A percentile compares a stretch with the other conserved stretches of the same genome.
Evolutionary conservation across 2,329 filamentous ascomycete species (phyloP).

Genomic region (Hymenoscyphus occultus): DNA sequence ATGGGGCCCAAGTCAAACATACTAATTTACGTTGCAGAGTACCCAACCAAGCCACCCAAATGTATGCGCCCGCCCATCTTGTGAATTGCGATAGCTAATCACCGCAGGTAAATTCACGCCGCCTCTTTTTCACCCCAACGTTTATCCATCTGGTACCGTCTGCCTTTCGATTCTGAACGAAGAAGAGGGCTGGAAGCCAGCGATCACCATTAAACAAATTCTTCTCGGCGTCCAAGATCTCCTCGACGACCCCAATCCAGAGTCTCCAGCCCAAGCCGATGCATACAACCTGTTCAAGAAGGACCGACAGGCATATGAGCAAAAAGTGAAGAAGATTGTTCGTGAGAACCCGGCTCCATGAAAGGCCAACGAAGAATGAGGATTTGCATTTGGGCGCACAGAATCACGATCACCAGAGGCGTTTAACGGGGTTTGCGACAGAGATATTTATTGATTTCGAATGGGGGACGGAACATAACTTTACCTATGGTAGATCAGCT

Average conservation of each 20-base stretch:
- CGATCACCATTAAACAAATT: slow-evolving; percentile 98
- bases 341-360: slow-evolving; percentile 81
- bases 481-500: slow-evolving; percentile 9
- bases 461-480: not conserved
- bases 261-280: slow-evolving; percentile 93
- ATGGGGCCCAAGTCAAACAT: slow-evolving; percentile 1
- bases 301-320: slow-evolving; percentile 82
- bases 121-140: slow-evolving; percentile 96
- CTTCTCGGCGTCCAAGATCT: slow-evolving; percentile 93
- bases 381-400: slow-evolving; percentile 15
- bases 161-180: slow-evolving; percentile 97
- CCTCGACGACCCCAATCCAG: slow-evolving; percentile 93
- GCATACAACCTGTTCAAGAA: slow-evolving; percentile 97
- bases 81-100: slow-evolving; percentile 26
- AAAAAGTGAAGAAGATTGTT: slow-evolving; percentile 80
- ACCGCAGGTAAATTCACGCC: slow-evolving; percentile 86
- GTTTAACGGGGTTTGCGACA: slow-evolving; percentile 23
- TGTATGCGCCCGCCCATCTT: slow-evolving; percentile 57
- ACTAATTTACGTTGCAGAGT: slow-evolving; percentile 59
- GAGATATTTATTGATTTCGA: slow-evolving; percentile 12
- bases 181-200: slow-evolving; percentile 97
- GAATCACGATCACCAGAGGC: slow-evolving; percentile 24
- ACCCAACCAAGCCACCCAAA: slow-evolving; percentile 97
- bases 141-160: slow-evolving; percentile 96
- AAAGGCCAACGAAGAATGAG: slow-evolving; percentile 18